A percentile compares a stretch with the other conserved stretches of the same genome.
Conservation (phyloP, 257 asterid species). For the Solanum microdontum region DNA sequence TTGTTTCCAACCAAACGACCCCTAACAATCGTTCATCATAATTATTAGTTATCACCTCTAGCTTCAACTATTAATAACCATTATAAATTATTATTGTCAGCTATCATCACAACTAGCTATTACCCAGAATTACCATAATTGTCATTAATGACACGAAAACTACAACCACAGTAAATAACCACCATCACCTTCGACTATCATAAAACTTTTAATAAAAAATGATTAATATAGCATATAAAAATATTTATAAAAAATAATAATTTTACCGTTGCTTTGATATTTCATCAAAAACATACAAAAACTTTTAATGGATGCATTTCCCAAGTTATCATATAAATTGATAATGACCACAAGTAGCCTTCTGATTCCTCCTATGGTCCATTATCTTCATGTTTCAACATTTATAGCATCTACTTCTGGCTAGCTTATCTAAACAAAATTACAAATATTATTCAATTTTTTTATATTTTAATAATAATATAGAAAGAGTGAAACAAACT, state of each 20-base stretch:
- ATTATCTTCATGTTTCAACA: neutral
- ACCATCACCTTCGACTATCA: neutral
- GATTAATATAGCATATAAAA: neutral
- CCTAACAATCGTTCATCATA: neutral
- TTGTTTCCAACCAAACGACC: no score
- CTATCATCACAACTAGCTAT: neutral
- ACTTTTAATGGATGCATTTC: neutral
- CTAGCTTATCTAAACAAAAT: neutral
- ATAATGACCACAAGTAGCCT: neutral
- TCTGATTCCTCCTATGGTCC: slow-evolving; percentile 1
- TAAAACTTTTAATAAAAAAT: neutral
- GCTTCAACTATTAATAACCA: neutral
- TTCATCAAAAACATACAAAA: neutral
- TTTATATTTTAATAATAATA: neutral
- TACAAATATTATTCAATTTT: neutral
- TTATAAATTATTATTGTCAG: neutral
- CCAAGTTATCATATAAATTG: neutral
- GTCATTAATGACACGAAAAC: neutral
- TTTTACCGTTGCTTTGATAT: neutral
- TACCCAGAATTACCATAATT: neutral
- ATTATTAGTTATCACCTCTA: neutral
- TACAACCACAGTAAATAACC: neutral
- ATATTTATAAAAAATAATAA: neutral
- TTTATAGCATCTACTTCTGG: neutral
- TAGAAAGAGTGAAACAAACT: neutral